Conservation (phyloP, 1,284 basidiomycete genomes). For the Melampsora larici-populina region DNA sequence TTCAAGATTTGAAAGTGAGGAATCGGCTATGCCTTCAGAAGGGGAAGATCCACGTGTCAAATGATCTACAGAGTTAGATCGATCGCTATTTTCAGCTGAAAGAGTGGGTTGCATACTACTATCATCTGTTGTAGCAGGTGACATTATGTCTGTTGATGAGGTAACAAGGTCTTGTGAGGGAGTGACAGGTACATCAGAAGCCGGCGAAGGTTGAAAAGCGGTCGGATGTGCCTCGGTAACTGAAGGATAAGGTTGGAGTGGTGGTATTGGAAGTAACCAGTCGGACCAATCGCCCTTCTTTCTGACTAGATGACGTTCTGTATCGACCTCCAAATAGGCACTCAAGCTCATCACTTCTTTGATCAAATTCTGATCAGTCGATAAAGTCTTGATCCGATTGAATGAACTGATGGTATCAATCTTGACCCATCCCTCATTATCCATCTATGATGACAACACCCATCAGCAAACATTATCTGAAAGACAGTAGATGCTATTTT, state of each 20-base stretch:
- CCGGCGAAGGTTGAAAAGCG: background rate
- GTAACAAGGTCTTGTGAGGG: background rate
- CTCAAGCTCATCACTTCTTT: slow-evolving; percentile 69
- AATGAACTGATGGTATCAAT: slow-evolving; percentile 77
- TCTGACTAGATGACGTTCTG: slow-evolving; percentile 53
- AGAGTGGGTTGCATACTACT: background rate
- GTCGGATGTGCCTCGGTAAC: background rate
- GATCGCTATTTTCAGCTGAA: too few species aligned
- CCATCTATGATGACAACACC: slow-evolving; percentile 65
- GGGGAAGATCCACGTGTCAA: too few species aligned
- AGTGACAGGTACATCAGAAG: background rate
- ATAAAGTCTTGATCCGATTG: slow-evolving; percentile 72
- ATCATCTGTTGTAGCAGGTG: slow-evolving; percentile 3
- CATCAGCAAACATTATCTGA: background rate
- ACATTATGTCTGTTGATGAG: background rate
- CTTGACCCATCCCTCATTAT: slow-evolving; percentile 78
- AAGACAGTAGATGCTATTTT: background rate
- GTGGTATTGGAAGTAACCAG: background rate
- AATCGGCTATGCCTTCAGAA: too few species aligned
- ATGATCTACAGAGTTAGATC: too few species aligned
- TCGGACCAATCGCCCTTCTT: slow-evolving; percentile 24
- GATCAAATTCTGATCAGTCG: slow-evolving; percentile 66
- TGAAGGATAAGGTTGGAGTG: background rate
- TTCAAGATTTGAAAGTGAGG: too few species aligned
- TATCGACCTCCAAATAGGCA: slow-evolving; percentile 68